Conservation (phyloP, 805 yeast species). For the Danielozyma ontarioensis region DNA sequence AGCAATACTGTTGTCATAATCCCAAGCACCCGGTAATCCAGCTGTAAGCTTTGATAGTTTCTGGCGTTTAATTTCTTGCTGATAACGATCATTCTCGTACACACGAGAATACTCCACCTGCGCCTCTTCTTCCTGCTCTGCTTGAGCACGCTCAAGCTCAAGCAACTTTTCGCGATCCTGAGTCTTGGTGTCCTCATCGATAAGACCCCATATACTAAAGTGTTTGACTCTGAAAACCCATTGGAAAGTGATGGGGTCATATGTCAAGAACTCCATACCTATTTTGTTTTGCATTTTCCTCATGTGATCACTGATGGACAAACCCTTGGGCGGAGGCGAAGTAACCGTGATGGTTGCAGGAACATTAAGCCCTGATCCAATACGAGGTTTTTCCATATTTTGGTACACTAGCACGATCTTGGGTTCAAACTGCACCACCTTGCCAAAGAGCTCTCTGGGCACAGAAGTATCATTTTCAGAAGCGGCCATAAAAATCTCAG, state of each 20-base stretch:
- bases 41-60: slow-evolving; percentile 21
- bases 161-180: slow-evolving; percentile 26
- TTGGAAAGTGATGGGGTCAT: slow-evolving; percentile 65
- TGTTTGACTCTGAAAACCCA: slow-evolving; percentile 86
- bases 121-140: slow-evolving; percentile 40
- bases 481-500: slow-evolving; percentile 43
- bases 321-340: slow-evolving; percentile 40
- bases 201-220: slow-evolving; percentile 91
- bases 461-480: slow-evolving; percentile 25
- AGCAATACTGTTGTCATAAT: slow-evolving; percentile 8
- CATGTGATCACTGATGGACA: slow-evolving; percentile 44
- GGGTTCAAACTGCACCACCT: slow-evolving; percentile 35
- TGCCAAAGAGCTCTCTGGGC: slow-evolving; percentile 37
- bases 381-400: slow-evolving; percentile 51
- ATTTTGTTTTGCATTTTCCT: slow-evolving; percentile 44
- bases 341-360: slow-evolving; percentile 68
- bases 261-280: slow-evolving; percentile 78
- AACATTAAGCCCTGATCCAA: slow-evolving; percentile 68
- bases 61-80: slow-evolving; percentile 32
- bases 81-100: slow-evolving; percentile 24
- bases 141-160: slow-evolving; percentile 28
- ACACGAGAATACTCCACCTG: slow-evolving; percentile 20
- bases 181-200: slow-evolving; percentile 46
- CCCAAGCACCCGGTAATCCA: slow-evolving; percentile 37
- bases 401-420: slow-evolving; percentile 60